Conservation (phyloP, 345 rosid genomes). For the Populus alba region DNA sequence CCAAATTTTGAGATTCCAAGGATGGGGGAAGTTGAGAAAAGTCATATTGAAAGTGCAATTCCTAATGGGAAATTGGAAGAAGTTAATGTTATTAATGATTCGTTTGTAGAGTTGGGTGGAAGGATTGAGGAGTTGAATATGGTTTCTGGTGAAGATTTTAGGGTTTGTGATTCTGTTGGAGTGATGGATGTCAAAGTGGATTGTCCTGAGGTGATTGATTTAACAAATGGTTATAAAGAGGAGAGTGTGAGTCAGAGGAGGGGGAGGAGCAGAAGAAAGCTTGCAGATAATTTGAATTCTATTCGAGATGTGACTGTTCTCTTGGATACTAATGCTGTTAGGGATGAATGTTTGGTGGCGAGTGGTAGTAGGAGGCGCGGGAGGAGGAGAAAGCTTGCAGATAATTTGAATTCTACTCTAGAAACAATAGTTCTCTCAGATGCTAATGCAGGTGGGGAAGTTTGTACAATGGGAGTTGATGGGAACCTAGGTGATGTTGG, state of each 20-base stretch:
- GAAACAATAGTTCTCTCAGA: not conserved
- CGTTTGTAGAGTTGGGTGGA: conserved; percentile 25
- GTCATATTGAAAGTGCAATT: conserved; percentile 23
- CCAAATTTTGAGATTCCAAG: conserved; percentile 12
- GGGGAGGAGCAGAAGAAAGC: conserved; percentile 50
- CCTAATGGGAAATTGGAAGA: conserved; percentile 39
- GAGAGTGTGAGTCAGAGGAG: conserved; percentile 26
- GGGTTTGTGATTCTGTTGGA: conserved; percentile 26
- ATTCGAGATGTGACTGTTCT: conserved; percentile 38
- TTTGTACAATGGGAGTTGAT: conserved; percentile 14
- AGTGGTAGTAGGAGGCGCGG: conserved; percentile 11
- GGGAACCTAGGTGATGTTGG: conserved; percentile 30
- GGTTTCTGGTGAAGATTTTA: conserved; percentile 19
- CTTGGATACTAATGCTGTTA: conserved; percentile 20
- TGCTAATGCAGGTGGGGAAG: conserved; percentile 11
- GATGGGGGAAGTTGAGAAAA: conserved; percentile 18
- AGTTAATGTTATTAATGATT: conserved; percentile 41
- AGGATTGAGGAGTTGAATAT: conserved; percentile 31
- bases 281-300: conserved; percentile 22
- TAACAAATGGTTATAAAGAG: conserved; percentile 26
- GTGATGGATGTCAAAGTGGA: conserved; percentile 29
- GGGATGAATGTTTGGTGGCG: not conserved
- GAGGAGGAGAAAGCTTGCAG: conserved; percentile 17
- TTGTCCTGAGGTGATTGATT: conserved; percentile 27
- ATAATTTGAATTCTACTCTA: conserved; percentile 1